These are phyloP conservation scores for Rhodotorula sp. DNA, from an alignment of 1,284 basidiomycete species.

Conservation along the genomic window DNA sequence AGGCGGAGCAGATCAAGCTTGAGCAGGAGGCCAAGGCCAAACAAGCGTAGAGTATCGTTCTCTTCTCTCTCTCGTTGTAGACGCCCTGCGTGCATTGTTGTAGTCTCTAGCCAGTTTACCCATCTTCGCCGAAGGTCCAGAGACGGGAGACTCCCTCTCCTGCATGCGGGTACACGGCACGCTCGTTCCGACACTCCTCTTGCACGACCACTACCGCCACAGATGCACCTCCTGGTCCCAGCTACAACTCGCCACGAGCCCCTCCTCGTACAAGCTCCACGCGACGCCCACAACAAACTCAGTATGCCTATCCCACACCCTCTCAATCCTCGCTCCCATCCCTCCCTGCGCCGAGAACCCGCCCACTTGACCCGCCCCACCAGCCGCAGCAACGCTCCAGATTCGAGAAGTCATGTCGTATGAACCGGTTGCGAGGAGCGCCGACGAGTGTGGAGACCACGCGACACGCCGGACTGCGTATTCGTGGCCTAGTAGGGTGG, in stretches of 20 bases:
- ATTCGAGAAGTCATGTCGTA: conserved; percentile 97
- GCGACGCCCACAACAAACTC: conserved; percentile 90
- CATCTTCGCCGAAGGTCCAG: neutral
- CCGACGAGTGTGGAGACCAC: conserved; percentile 56
- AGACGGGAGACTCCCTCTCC: neutral
- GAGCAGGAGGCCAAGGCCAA: conserved; percentile 21
- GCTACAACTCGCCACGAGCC: conserved; percentile 77
- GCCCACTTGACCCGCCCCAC: conserved; percentile 58
- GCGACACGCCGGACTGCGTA: conserved; percentile 56
- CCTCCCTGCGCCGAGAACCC: conserved; percentile 50
- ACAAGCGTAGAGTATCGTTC: neutral
- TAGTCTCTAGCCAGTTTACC: neutral
- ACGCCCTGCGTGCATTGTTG: neutral
- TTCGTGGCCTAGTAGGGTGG: conserved; percentile 52
- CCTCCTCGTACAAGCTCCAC: conserved; percentile 80
- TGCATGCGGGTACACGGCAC: no score
- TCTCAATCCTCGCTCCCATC: conserved; percentile 52
- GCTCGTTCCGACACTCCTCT: no score
- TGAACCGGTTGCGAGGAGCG: conserved; percentile 75
- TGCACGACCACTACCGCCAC: conserved; percentile 49
- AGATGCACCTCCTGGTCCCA: conserved; percentile 86
- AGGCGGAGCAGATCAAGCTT: conserved; percentile 32
- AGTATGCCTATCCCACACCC: conserved; percentile 80
- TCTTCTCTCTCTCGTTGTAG: neutral
- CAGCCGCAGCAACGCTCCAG: conserved; percentile 54